Base-by-base conservation (phyloP, 768 basidiomycete genomes). In the Suillus weaverae region DNA sequence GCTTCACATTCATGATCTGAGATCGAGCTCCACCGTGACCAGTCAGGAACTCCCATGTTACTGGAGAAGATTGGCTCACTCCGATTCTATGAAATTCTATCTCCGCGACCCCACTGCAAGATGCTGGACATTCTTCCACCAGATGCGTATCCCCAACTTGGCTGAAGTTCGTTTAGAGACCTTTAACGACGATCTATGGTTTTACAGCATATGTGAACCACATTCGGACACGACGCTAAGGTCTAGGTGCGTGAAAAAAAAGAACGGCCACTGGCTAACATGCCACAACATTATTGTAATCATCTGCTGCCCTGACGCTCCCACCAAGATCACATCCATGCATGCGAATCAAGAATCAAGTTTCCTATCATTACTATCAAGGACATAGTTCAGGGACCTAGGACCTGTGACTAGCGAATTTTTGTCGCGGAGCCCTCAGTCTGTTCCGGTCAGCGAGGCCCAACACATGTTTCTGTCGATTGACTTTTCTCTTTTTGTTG, bases 121-220 rank as follows among this genome's bases (percentile, higher is more conserved):
- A 59, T 59, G 57, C 56, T 57, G 56, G 38, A 39, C 6, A 33
- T 5, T n/a, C 53, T 54, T 54, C 53, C n/a, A 20, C 57, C 16
- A 18, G 56, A 59, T 59, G 33, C 5, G 56, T 38, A 38, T 41
- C 56, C 56, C 38, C 18, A 59, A 59, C 57, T 59, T 59, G 57
- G 57, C 3, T 30, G 36, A 26, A 57, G 18, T 8, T 39, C 16
- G 56, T 38, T 26, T 38, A 5, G 22, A 38, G 38, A 56, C 22
- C 14, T 57, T 26, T 18, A 26, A 38, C 9, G 36, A 26, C 57
- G 56, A 57, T 57, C 54, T 6, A 38, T 10, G 5, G 8, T 39
- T 26, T 57, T 39, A 38, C 22, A 18, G 10, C 8, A 22, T 10
- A 57, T 57, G 18, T 22, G 36, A 39, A 41, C 57, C 38, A 59